Percentiles rank a stretch among this genome's conserved stretches.
These are phyloP conservation scores for Euryodendron excelsum DNA, from an alignment of 148 eudicot genomes.

Conservation along the genomic window DNA sequence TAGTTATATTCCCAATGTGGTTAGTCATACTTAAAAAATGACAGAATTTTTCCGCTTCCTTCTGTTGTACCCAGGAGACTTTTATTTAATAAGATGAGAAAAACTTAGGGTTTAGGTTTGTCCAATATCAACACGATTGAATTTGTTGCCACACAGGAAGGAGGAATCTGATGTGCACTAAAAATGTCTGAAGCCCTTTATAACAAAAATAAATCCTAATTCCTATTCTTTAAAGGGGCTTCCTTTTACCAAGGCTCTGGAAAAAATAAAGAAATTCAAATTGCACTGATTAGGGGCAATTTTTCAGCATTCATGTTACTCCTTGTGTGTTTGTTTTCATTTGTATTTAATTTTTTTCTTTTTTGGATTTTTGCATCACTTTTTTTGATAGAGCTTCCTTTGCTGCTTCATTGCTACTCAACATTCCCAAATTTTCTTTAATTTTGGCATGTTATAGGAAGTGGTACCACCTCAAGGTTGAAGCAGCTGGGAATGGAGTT, in stretches of 20 bases:
- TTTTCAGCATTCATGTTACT: neutral
- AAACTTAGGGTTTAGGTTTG: neutral
- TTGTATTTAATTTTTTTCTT: neutral
- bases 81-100: neutral
- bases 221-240: neutral
- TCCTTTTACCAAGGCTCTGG: neutral
- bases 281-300: neutral
- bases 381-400: conserved; percentile 1
- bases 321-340: neutral
- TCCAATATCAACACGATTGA: neutral
- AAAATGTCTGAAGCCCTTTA: neutral
- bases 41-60: neutral
- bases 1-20: neutral
- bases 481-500: conserved; percentile 98
- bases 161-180: neutral
- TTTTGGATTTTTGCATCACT: neutral
- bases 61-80: neutral
- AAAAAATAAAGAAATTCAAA: neutral
- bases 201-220: neutral
- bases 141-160: neutral
- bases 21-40: neutral
- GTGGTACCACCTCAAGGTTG: conserved; percentile 79
- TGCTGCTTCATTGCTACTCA: neutral
- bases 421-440: conserved; percentile 2
- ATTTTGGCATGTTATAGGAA: conserved; percentile 49